Base-by-base conservation (phyloP, 495 filamentous ascomycete genomes). In the Astrothelium macrocarpum region DNA sequence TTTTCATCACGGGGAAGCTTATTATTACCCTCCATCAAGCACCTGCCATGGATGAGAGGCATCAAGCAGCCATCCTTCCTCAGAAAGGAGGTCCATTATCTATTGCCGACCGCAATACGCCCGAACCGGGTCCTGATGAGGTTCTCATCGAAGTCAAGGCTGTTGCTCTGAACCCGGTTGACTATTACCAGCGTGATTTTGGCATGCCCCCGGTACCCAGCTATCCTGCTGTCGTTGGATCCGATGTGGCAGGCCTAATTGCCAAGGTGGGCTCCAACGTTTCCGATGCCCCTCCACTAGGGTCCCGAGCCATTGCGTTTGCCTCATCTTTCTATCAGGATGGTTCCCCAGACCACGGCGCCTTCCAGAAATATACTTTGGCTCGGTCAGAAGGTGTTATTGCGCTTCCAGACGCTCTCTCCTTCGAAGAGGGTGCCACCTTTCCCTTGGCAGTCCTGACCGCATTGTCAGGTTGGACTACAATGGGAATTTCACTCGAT, bases 401-500 rank as follows among this genome's bases (percentile, higher is more conserved):
- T 9, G 75, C 78, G 53, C 72, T 83, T 23, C 85, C 87, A 5
- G 78, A 81, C 1, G 68, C 76, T 53, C 66, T 81, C 29, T 76
- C 65, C 62, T 85, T 80, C 63, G 77, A 82, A 49, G 74, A 78
- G 5, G 84, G 79, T 0, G 77, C 82, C 5, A 78, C 80, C 2
- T 71, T 84, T 1, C 82, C 81, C 1, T 72, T 83, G 0, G 80
- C 79, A 1, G 74, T 82, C n/a, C 63, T 62, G 25, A 84, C 78
- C 9, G 18, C 43, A 3, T 49, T 9, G 43, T 49, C 43, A 20
- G 43, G 43, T 3, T 49, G 7, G 7, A 11, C 7, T 18, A 49
- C 43, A 20, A 49, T 49, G 9, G 43, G 43, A 49, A 20, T 49
- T 49, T 18, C 43, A 3, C 43, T 9, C 43, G 36, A 39, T 5